Evolutionary conservation across 495 filamentous ascomycete species (phyloP).

Genomic region (Cercophora scortea): DNA sequence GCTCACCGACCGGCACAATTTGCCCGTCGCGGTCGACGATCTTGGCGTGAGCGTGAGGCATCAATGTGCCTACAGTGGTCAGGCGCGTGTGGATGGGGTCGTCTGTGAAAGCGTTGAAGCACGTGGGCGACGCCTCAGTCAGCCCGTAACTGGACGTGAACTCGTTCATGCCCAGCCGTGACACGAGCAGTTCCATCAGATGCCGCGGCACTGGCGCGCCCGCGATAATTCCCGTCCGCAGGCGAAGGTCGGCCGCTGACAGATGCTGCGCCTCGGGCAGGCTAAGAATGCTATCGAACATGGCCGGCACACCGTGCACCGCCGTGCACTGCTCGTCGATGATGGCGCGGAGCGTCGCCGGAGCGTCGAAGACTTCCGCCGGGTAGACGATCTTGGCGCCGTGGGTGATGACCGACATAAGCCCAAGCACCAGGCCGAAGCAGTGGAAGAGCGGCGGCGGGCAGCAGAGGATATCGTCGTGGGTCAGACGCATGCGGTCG

Average conservation of each 20-base stretch:
- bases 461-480: slow-evolving; percentile 58
- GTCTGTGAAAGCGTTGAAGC: slow-evolving; percentile 61
- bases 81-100: slow-evolving; percentile 53
- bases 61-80: slow-evolving; percentile 56
- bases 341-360: slow-evolving; percentile 50
- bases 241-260: slow-evolving; percentile 29
- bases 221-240: slow-evolving; percentile 65
- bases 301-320: slow-evolving; percentile 63
- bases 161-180: slow-evolving; percentile 56
- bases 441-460: slow-evolving; percentile 68
- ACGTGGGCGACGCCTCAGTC: slow-evolving; percentile 64
- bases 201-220: slow-evolving; percentile 58
- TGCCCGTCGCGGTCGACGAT: slow-evolving; percentile 54
- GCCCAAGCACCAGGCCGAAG: slow-evolving; percentile 64
- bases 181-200: slow-evolving; percentile 55
- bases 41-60: slow-evolving; percentile 62
- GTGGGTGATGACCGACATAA: slow-evolving; percentile 59
- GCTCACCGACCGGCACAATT: slow-evolving; percentile 49
- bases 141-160: slow-evolving; percentile 65
- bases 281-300: slow-evolving; percentile 60
- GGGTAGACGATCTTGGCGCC: slow-evolving; percentile 62
- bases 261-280: slow-evolving; percentile 42
- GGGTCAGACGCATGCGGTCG: slow-evolving; percentile 56
- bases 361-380: slow-evolving; percentile 54
- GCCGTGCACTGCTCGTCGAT: slow-evolving; percentile 59